Evolutionary conservation across 257 asterid species (phyloP), one percentile per base, ranked within the genome.

Genomic region (Ilex aquifolium): DNA sequence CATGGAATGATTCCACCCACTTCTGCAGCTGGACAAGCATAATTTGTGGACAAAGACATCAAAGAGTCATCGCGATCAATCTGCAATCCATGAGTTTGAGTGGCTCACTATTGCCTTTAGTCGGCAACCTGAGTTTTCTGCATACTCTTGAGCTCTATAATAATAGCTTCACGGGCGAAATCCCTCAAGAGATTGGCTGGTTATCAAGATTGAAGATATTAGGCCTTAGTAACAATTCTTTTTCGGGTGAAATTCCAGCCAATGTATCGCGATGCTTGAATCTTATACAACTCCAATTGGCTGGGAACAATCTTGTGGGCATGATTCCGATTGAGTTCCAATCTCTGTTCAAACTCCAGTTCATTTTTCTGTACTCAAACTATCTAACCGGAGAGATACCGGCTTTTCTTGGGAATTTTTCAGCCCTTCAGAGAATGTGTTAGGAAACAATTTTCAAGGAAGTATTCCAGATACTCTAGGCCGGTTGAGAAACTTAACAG

Each of bases 81-180:
- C 27, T 53, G 60, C 51, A 12, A 17, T 63, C 68, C 31, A 31
- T 32, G 27, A 53, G 17, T 51, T 39, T 63, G 7, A 52, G 32
- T 1, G 67, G 67, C 49, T 32, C 67, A 52, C 3, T 63, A 13
- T 52, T 59, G 7, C 67, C 67, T 21, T 63, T 50, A 51, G 7
- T 63, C 9, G 60, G 67, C 49, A 63, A 63, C 60, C 60, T 63
- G 12, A 63, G 52, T 39, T 32, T 52, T 51, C 67, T 63, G 12
- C 10, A 9, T 17, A 60, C 50, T 7, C 0, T 63, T 32, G 13
- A 14, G 27, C 51, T 63, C 39, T 36, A 63, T 13, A 52, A 52
- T 52, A 63, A 63, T 40, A 53, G 60, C 21, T 63, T 63, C 59
- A 63, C 49, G 8, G 67, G 67, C 6, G 59, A 32, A 51, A 63